Evolutionary conservation across 495 filamentous ascomycete genomes (phyloP).

Genomic region (Talaromyces ruber): DNA sequence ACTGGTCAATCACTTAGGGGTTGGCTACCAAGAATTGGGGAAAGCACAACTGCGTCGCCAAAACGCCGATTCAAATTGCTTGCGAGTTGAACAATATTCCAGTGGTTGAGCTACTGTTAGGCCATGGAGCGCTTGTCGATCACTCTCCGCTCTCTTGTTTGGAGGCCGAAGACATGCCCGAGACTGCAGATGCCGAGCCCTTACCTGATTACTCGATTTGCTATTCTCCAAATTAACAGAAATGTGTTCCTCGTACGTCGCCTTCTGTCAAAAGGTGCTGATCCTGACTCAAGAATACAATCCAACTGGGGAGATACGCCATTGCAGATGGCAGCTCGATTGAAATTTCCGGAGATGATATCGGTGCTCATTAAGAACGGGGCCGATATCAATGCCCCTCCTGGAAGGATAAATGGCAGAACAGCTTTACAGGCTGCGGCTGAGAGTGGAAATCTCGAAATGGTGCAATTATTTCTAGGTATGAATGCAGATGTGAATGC

Average conservation of each 20-base stretch:
- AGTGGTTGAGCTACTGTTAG: conserved; percentile 7
- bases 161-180: neutral
- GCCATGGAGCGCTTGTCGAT: conserved; percentile 5
- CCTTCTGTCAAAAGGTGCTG: conserved; percentile 9
- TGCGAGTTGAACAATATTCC: neutral
- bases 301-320: neutral
- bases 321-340: neutral
- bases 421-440: conserved; percentile 1
- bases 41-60: neutral
- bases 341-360: neutral
- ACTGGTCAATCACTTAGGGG: no score
- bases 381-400: neutral
- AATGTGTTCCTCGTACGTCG: conserved; percentile 5
- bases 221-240: neutral
- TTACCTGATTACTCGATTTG: neutral
- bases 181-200: neutral
- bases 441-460: neutral
- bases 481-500: neutral
- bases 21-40: no score
- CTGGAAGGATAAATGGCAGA: neutral
- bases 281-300: neutral
- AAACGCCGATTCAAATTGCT: conserved; percentile 6
- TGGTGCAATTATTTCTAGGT: neutral
- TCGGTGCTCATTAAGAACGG: neutral
- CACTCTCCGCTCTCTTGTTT: neutral